Evolutionary conservation across 768 basidiomycete species (phyloP).

Genomic region (button mushroom (Agaricus bisporus)): DNA sequence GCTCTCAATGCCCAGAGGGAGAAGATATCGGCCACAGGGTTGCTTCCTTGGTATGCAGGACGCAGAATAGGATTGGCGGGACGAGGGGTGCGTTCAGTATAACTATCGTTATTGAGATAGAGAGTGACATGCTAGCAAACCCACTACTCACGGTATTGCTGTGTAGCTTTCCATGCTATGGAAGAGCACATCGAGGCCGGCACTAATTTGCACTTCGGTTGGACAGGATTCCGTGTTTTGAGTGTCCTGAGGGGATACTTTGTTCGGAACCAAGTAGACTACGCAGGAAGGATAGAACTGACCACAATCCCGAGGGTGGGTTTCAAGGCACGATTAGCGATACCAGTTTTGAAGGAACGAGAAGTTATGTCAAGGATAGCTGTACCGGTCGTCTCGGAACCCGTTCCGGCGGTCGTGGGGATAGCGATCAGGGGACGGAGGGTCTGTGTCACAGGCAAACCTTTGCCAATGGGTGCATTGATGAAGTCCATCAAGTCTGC

Average conservation of each 20-base stretch:
- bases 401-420: conserved; percentile 75
- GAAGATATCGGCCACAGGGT: conserved; percentile 94
- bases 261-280: neutral
- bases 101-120: conserved; percentile 35
- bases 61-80: conserved; percentile 86
- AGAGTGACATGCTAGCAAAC: neutral
- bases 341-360: conserved; percentile 92
- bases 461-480: conserved; percentile 94
- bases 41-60: conserved; percentile 91
- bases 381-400: conserved; percentile 92
- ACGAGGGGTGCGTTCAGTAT: conserved; percentile 83
- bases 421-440: conserved; percentile 85
- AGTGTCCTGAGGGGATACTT: conserved; percentile 47
- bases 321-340: conserved; percentile 86
- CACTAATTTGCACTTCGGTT: conserved; percentile 85
- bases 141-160: conserved; percentile 70
- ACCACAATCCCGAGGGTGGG: conserved; percentile 79
- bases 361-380: conserved; percentile 93
- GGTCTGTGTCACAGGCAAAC: conserved; percentile 68
- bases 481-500: conserved; percentile 94
- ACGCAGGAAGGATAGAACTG: conserved; percentile 14
- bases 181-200: conserved; percentile 95
- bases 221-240: conserved; percentile 90
- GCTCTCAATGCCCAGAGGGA: conserved; percentile 89
- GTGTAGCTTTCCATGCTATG: conserved; percentile 95